Conservation (phyloP, 2,329 filamentous ascomycete genomes). For the Arthrinium phaeospermum region DNA sequence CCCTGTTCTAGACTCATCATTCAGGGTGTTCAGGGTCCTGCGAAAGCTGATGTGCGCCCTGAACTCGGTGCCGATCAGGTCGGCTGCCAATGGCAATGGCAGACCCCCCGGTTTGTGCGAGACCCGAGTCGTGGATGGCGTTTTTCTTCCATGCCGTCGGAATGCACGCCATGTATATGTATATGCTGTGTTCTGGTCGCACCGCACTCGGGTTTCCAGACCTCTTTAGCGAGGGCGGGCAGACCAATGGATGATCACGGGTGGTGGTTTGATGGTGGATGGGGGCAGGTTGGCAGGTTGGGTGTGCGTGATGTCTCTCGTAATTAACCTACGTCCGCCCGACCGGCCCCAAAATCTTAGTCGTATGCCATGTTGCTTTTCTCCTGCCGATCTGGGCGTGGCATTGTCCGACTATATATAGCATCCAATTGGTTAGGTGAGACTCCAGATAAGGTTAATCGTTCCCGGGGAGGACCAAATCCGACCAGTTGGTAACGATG, state of each 20-base stretch:
- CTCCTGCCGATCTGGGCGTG: not conserved
- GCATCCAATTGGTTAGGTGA: not conserved
- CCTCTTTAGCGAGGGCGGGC: not conserved
- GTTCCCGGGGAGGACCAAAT: not conserved
- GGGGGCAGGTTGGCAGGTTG: not conserved
- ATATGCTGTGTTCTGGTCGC: not conserved
- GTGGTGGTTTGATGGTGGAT: not conserved
- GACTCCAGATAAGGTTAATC: slow-evolving; percentile 9
- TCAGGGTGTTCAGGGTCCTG: not conserved
- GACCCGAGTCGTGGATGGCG: slow-evolving; percentile 29
- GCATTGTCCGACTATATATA: not conserved
- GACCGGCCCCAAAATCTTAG: not conserved
- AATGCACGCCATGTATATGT: not conserved
- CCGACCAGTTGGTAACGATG: slow-evolving; percentile 7
- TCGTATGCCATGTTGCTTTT: not conserved
- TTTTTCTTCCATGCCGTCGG: not conserved
- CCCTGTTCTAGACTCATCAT: not conserved
- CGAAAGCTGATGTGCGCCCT: not conserved
- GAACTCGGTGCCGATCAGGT: not conserved
- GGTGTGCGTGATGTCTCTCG: not conserved
- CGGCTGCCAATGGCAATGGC: not conserved
- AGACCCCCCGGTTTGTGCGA: not conserved
- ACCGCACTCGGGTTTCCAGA: not conserved
- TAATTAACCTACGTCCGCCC: not conserved
- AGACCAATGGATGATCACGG: not conserved